Conservation (phyloP, 1,284 basidiomycete species). For the Ganoderma meredithae region DNA sequence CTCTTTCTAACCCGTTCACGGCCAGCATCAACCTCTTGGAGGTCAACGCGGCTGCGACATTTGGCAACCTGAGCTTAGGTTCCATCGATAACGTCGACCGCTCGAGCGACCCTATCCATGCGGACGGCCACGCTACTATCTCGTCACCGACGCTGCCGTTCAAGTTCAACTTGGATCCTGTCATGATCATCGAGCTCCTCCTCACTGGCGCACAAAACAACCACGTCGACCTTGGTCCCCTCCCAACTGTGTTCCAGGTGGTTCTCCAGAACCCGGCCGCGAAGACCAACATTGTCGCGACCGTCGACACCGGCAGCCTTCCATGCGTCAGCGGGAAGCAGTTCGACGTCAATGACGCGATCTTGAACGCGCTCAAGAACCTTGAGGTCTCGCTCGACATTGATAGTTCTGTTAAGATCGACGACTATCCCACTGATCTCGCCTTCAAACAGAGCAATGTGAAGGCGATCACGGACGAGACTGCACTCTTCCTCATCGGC, state of each 20-base stretch:
- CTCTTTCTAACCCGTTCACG: conserved; percentile 77
- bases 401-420: conserved; percentile 56
- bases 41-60: conserved; percentile 65
- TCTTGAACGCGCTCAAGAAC: conserved; percentile 67
- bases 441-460: conserved; percentile 71
- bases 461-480: conserved; percentile 66
- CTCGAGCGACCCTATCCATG: conserved; percentile 62
- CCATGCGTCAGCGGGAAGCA: conserved; percentile 70
- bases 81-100: conserved; percentile 55
- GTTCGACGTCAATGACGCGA: conserved; percentile 66
- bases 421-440: conserved; percentile 70
- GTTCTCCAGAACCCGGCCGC: conserved; percentile 59
- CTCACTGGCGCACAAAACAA: conserved; percentile 60
- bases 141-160: conserved; percentile 69
- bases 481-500: conserved; percentile 73
- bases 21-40: conserved; percentile 74
- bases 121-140: conserved; percentile 65
- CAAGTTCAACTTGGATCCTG: conserved; percentile 70
- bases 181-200: conserved; percentile 68
- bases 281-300: conserved; percentile 63
- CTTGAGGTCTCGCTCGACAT: conserved; percentile 60
- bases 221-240: conserved; percentile 69
- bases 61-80: conserved; percentile 60
- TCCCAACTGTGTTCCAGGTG: conserved; percentile 65
- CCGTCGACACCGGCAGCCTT: conserved; percentile 59